Conservation (phyloP, 2,329 filamentous ascomycete genomes). For the Aspergillus oerlinghausenensis region DNA sequence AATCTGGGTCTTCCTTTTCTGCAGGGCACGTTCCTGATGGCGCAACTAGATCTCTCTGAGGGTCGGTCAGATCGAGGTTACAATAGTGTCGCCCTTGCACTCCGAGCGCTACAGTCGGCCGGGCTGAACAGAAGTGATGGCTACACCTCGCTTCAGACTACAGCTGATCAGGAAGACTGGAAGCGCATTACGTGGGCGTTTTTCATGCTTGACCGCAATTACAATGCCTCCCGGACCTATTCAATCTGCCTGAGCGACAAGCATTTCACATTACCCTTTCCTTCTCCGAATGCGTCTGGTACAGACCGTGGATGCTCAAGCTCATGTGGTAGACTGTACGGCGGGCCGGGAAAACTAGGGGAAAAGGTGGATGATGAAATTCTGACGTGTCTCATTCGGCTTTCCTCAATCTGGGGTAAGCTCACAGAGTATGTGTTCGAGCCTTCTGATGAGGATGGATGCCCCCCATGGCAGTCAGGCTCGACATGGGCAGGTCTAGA, state of each 20-base stretch:
- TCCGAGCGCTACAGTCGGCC: constrained; percentile 19
- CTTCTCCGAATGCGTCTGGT: constrained; percentile 1
- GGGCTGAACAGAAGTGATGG: constrained; percentile 15
- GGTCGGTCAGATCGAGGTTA: constrained; percentile 19
- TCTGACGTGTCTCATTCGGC: constrained; percentile 17
- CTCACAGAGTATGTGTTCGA: constrained; percentile 23
- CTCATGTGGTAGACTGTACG: constrained; percentile 10
- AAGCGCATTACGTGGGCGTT: constrained; percentile 22
- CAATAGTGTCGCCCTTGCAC: constrained; percentile 16
- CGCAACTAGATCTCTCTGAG: constrained; percentile 21
- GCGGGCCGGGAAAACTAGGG: constrained; percentile 13
- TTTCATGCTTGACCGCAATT: constrained; percentile 24
- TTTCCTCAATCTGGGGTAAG: constrained; percentile 23
- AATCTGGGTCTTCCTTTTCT: constrained; percentile 17
- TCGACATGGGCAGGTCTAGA: constrained; percentile 20
- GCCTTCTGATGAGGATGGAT: constrained; percentile 7
- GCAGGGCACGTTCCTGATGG: constrained; percentile 21
- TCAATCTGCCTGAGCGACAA: constrained; percentile 22
- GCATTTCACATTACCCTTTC: constrained; percentile 20
- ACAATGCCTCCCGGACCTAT: constrained; percentile 22
- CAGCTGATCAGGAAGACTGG: constrained; percentile 10
- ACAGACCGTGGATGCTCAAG: background rate
- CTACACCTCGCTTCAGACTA: constrained; percentile 3
- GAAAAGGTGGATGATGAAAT: constrained; percentile 19
- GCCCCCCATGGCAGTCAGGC: constrained; percentile 21